Evolutionary conservation across 2,329 filamentous ascomycete species (phyloP), one percentile per base, ranked within the genome.

Genomic region (Kalaharituber pfeilii): DNA sequence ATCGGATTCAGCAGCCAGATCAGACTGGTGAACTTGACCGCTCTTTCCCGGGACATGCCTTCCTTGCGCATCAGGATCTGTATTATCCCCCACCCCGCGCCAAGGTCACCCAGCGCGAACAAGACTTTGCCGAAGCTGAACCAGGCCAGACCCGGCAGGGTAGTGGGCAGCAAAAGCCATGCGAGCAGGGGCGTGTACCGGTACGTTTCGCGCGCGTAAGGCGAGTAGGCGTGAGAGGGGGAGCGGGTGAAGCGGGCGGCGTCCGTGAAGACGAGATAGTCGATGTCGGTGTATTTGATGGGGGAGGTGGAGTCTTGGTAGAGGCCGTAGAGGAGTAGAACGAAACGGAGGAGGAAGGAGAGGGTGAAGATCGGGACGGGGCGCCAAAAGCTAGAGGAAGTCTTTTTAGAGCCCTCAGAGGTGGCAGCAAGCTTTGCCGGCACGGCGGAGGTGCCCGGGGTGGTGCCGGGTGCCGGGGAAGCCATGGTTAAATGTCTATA

Each of bases 191-290:
- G 91, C 26, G 91, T 96, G 72, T 98, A 98, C 57, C 91, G 84
- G 72, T 98, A 98, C 0, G 91, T 98, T 65, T 91, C 89, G 53
- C 91, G 80, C 39, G 77, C 76, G 67, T 98, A 98, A 1, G 91
- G 91, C 0, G 84, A 85, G 49, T 71, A 70, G 2, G 77, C 77
- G n/a, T 69, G 72, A 2, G 80, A 71, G n/a, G n/a, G n/a, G n/a
- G n/a, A n/a, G 44, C 86, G 69, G 50, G 60, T 71, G 68, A 84
- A 89, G 60, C 84, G 83, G 1, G 91, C 79, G 25, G 91, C 91
- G 68, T 96, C 89, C 50, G 91, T 96, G 73, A 98, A 98, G 67
- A 98, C 91, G 60, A 87, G 80, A 70, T 98, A 98, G 74, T 98
- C 91, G 64, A 98, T 95, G 70, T 98, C 91, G 51, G 91, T 98